Base-by-base conservation (phyloP, 1,139 yeast genomes). In the Taphrina populina region DNA sequence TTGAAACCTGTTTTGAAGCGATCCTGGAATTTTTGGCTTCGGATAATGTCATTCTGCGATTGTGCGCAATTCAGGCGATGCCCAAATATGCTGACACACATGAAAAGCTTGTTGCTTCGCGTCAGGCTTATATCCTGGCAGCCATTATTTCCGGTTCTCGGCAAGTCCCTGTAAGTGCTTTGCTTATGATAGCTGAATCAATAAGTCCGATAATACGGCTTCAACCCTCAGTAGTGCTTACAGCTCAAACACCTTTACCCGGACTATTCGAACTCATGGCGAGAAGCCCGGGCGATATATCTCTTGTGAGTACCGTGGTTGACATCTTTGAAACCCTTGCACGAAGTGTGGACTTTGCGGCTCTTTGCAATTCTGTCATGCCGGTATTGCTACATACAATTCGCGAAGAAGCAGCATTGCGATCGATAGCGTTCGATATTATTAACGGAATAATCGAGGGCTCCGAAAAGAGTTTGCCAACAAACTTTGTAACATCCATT, bases 241-340 rank as follows among this genome's bases (percentile, higher is more conserved):
- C 47, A 1, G n/a, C 41, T n/a, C 41, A 46, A 10, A 44, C 24
- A 10, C 37, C 59, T 17, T 30, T 58, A 24, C 55, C 60, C 10
- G 33, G 54, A 17, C 40, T 58, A 21, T 58, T 58, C 51, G 39
- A 45, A 6, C n/a, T 58, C n/a, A 30, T 52, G 19, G 51, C 54
- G 10, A 44, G 43, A 11, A 58, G 45, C 32, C 58, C 57, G n/a
- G 57, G 58, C n/a, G 60, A 58, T 34, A 61, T 59, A 2, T 58
- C 53, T 24, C 37, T 58, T 8, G 53, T 41, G 26, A 61, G 61
- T 20, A 37, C 47, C 19, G 41, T 58, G 23, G 58, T 44, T 27
- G 60, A 58, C 33, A 45, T 51, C n/a, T 58, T 58, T 27, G 60
- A 58, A 36, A 33, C 52, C n/a, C 44, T 58, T 17, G 60, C 57